Percentiles rank a stretch among this genome's conserved stretches.
phyloP scores from a whole-genome alignment of 345 rosid genomes.

The Linum tenue region DNA sequence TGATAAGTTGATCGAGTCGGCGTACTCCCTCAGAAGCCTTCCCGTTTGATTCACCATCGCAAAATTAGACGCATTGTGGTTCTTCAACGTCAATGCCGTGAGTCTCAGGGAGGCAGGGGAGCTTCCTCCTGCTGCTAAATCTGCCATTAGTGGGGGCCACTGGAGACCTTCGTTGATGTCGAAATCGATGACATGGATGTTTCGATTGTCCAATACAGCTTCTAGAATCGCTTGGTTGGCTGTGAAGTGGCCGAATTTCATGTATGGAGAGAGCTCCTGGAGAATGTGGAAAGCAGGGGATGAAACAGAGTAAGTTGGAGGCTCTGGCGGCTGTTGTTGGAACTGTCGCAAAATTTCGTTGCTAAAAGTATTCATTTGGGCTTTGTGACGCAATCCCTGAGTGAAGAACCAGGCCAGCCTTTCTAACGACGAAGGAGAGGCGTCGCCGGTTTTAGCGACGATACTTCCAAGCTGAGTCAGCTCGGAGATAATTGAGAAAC shows the following conservation, averaged over 20 bases:
- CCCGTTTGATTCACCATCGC: constrained; percentile 12
- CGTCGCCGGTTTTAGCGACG: neutral
- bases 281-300: constrained; percentile 16
- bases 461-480: constrained; percentile 9
- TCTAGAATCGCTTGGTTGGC: constrained; percentile 28
- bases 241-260: constrained; percentile 22
- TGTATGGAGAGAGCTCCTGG: constrained; percentile 22
- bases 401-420: constrained; percentile 23
- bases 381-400: constrained; percentile 20
- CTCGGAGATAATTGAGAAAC: constrained; percentile 11
- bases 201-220: constrained; percentile 10
- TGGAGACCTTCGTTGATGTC: constrained; percentile 26
- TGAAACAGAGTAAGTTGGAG: neutral
- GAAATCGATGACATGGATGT: constrained; percentile 21
- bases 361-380: neutral
- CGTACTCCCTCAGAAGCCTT: constrained; percentile 18
- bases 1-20: constrained; percentile 8
- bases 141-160: constrained; percentile 29
- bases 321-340: neutral
- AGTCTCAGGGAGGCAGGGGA: neutral
- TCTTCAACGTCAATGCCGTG: constrained; percentile 9
- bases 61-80: neutral
- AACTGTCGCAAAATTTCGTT: neutral
- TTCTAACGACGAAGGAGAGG: constrained; percentile 13
- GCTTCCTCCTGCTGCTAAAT: constrained; percentile 13